phyloP scores from a whole-genome alignment of 2,329 filamentous ascomycete species.

The Cladosporium oxysporum region DNA sequence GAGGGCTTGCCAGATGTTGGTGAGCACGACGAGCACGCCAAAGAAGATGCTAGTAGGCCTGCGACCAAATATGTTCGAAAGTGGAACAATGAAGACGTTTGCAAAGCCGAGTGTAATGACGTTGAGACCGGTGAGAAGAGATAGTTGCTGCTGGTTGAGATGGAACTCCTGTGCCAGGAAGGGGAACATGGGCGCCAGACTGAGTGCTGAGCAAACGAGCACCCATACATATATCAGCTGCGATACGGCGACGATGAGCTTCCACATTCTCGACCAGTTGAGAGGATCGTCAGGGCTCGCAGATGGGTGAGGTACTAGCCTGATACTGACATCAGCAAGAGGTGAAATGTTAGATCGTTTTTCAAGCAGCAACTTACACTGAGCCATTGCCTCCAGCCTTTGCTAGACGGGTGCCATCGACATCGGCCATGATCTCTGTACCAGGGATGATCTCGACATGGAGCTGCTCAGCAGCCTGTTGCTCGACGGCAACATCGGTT shows the following conservation, averaged over 20 bases:
- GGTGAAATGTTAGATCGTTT: background rate
- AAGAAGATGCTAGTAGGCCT: conserved; percentile 44
- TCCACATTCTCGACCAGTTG: conserved; percentile 34
- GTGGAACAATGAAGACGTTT: conserved; percentile 48
- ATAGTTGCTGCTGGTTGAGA: conserved; percentile 44
- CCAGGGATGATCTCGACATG: conserved; percentile 35
- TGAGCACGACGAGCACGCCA: conserved; percentile 43
- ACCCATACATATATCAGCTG: conserved; percentile 47
- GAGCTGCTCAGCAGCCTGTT: conserved; percentile 26
- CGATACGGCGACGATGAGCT: conserved; percentile 39
- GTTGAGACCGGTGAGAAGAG: conserved; percentile 45
- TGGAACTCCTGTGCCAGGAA: conserved; percentile 44
- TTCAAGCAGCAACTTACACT: conserved; percentile 26
- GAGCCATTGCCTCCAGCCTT: conserved; percentile 31
- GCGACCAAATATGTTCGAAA: conserved; percentile 48
- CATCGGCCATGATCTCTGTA: conserved; percentile 36
- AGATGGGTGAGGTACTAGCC: conserved; percentile 33
- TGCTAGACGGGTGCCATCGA: conserved; percentile 31
- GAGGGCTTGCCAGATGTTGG: conserved; percentile 48
- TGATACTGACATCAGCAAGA: conserved; percentile 7
- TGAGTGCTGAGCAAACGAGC: conserved; percentile 45
- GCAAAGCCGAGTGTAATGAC: conserved; percentile 48
- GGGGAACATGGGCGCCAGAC: conserved; percentile 48
- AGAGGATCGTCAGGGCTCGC: conserved; percentile 31
- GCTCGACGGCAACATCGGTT: conserved; percentile 12